phyloP scores from a whole-genome alignment of 352 stramenopile species.

The Salisapilia sapeloensis region DNA sequence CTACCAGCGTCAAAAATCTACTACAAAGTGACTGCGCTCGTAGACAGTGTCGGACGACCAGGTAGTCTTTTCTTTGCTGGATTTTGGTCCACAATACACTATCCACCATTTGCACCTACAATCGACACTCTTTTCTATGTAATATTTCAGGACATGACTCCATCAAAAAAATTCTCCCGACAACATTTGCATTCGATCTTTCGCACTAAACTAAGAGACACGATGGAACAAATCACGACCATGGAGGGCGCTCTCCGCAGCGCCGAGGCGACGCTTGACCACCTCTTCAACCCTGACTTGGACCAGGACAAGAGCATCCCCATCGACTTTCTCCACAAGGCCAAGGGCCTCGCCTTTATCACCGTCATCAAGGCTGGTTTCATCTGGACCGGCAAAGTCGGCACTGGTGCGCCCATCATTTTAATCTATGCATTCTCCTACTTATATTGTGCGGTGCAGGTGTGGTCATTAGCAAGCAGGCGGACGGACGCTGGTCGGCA shows the following conservation, averaged over 20 bases:
- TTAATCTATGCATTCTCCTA: too few species aligned
- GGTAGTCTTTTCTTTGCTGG: too few species aligned
- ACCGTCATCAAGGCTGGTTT: slow-evolving; percentile 86
- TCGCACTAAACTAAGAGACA: background rate
- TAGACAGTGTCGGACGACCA: too few species aligned
- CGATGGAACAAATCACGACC: slow-evolving; percentile 74
- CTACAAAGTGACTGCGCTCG: too few species aligned
- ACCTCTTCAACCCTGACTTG: slow-evolving; percentile 79
- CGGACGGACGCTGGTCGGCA: slow-evolving; percentile 89
- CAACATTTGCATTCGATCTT: too few species aligned
- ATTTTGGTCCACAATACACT: too few species aligned
- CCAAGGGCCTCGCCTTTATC: slow-evolving; percentile 84
- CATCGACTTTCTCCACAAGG: slow-evolving; percentile 77
- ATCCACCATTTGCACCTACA: too few species aligned
- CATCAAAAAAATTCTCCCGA: too few species aligned
- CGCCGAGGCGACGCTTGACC: slow-evolving; percentile 80
- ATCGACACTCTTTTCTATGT: too few species aligned
- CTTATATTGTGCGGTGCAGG: slow-evolving; percentile 25
- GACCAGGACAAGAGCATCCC: slow-evolving; percentile 81
- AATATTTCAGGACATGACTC: too few species aligned
- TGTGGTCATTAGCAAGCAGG: slow-evolving; percentile 88
- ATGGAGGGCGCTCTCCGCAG: slow-evolving; percentile 84
- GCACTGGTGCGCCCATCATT: too few species aligned
- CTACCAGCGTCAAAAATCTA: too few species aligned
- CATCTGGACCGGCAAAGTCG: slow-evolving; percentile 71